Base-by-base conservation (phyloP, 2,329 filamentous ascomycete genomes). In the Didymella pomorum region DNA sequence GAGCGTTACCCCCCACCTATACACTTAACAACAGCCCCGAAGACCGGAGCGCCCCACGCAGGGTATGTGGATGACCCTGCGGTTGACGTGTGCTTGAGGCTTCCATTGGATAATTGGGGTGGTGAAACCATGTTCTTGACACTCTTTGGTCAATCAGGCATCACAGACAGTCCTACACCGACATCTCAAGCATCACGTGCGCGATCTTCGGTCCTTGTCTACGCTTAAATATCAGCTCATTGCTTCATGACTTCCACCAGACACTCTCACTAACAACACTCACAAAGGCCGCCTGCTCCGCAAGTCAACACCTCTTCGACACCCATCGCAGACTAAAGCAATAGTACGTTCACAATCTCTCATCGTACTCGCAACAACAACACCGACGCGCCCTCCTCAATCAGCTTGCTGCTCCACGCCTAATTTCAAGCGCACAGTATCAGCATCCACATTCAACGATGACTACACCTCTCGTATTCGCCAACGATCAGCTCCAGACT, bases 61-160 rank as follows among this genome's bases (percentile, higher is more conserved):
- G 26, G 33, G 53, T 56, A 47, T n/a, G 47, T 56, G 16, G 25
- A 31, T 41, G 4, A 3, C 3, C 35, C 16, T 21, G n/a, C 48
- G 35, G 43, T 52, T 57, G 54, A 43, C 26, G 28, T 39, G 6
- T 35, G 12, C 47, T 46, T 20, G 26, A 56, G 35, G 41, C 41
- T 41, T 10, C 25, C 28, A 29, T 46, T 39, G 43, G 25, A 42
- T 21, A 20, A 10, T 4, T 2, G 18, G 33, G 37, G 48, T 48
- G 54, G 54, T 57, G 54, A 57, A 43, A 20, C 18, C n/a, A 20
- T 39, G 28, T 42, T 26, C 26, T 25, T n/a, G n/a, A 37, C 23
- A 35, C 7, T 46, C 31, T 31, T 46, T 25, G 14, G 25, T 20
- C 28, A 25, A 28, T 47, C 47, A 56, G 28, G n/a, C 47, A 47